A percentile compares a stretch with the other conserved stretches of the same genome.
Evolutionary conservation across 192 early-diverging fungal genomes (phyloP).

Genomic region (Coemansia sp.): DNA sequence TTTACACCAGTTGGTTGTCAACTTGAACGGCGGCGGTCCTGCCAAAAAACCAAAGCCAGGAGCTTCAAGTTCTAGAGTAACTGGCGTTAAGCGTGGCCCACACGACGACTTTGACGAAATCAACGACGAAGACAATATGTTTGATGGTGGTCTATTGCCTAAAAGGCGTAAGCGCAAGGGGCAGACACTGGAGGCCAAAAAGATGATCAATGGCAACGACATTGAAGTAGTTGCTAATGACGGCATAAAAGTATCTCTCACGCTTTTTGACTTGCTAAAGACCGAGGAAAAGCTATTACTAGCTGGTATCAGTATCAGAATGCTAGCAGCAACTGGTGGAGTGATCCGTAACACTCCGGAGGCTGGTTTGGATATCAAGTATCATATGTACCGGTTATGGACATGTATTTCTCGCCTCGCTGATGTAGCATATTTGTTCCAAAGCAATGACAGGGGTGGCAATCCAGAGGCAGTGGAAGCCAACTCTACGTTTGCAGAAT

Average conservation of each 20-base stretch:
- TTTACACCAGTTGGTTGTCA: conserved; percentile 12
- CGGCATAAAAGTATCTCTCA: conserved; percentile 24
- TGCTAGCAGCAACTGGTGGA: conserved; percentile 42
- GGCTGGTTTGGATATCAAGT: conserved; percentile 29
- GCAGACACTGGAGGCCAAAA: not conserved
- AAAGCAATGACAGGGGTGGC: not conserved
- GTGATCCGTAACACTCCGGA: conserved; percentile 22
- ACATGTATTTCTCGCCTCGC: conserved; percentile 35
- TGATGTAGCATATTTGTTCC: conserved; percentile 13
- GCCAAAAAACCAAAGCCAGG: not conserved
- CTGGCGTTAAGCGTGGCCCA: not conserved
- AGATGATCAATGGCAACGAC: not conserved
- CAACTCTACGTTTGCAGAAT: conserved; percentile 28
- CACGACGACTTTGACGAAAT: not conserved
- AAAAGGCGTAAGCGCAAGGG: conserved; percentile 35
- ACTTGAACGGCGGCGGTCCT: not conserved
- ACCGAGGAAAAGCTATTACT: conserved; percentile 45
- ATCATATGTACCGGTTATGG: conserved; percentile 50
- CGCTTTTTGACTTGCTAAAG: conserved; percentile 38
- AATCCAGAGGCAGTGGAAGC: not conserved
- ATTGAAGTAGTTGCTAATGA: conserved; percentile 23
- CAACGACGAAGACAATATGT: not conserved
- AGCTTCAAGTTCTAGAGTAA: not conserved
- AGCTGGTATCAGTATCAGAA: conserved; percentile 40
- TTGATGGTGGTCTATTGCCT: not conserved